phyloP scores from a whole-genome alignment of 2,329 filamentous ascomycete species.

The Pezicula carpinea region DNA sequence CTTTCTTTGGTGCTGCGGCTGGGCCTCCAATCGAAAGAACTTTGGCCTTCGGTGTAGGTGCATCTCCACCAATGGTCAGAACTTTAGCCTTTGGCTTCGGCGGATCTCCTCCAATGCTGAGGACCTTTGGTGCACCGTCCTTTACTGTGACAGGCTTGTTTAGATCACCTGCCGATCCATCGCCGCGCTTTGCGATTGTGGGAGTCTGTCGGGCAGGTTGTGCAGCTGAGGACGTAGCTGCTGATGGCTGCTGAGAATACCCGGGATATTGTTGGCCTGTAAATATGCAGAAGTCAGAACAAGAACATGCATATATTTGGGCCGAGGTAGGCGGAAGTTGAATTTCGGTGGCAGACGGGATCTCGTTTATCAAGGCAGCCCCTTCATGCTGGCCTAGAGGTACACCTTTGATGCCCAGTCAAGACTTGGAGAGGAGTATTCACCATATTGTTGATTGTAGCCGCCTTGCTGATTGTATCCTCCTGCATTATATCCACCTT shows the following conservation, averaged over 20 bases:
- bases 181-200: slow-evolving; percentile 59
- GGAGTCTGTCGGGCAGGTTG: slow-evolving; percentile 44
- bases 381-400: background rate
- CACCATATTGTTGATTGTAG: slow-evolving; percentile 36
- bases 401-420: background rate
- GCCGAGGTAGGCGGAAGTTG: background rate
- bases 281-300: slow-evolving; percentile 7
- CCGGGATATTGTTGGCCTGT: slow-evolving; percentile 49
- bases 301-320: slow-evolving; percentile 1
- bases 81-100: slow-evolving; percentile 54
- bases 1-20: slow-evolving; percentile 48
- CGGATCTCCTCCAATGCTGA: slow-evolving; percentile 57
- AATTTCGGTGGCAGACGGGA: background rate
- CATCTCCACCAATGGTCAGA: slow-evolving; percentile 52
- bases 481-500: slow-evolving; percentile 37
- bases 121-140: slow-evolving; percentile 57
- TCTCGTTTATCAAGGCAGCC: background rate
- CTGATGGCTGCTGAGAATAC: slow-evolving; percentile 47
- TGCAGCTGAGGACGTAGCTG: slow-evolving; percentile 31
- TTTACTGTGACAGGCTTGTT: slow-evolving; percentile 49
- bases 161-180: slow-evolving; percentile 40
- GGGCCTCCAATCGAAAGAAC: slow-evolving; percentile 71
- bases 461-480: slow-evolving; percentile 20
- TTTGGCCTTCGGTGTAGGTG: slow-evolving; percentile 51
- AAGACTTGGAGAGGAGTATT: background rate